These are phyloP conservation scores for Fusarium sp. DNA, from an alignment of 2,329 filamentous ascomycete species.

Conservation along the genomic window DNA sequence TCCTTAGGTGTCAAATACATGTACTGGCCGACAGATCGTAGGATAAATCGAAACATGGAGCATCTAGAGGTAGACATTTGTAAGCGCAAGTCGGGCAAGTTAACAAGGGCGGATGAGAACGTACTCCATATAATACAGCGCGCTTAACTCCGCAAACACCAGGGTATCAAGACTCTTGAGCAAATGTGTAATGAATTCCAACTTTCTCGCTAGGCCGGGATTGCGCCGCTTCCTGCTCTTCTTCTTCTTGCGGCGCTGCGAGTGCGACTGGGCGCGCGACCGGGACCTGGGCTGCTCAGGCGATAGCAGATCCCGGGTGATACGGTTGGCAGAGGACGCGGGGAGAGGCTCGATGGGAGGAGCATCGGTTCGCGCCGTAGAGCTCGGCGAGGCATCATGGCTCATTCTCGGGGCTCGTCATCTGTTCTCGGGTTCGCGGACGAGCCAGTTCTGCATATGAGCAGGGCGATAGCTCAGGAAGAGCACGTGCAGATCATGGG, in stretches of 20 bases:
- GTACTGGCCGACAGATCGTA: conserved; percentile 70
- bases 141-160: conserved; percentile 73
- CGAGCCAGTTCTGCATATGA: conserved; percentile 47
- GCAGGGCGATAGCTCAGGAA: conserved; percentile 45
- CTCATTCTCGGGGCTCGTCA: conserved; percentile 60
- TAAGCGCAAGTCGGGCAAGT: conserved; percentile 21
- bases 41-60: conserved; percentile 71
- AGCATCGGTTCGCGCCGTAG: conserved; percentile 50
- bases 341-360: conserved; percentile 28
- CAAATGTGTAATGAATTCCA: conserved; percentile 70
- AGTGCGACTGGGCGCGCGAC: conserved; percentile 41
- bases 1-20: conserved; percentile 74
- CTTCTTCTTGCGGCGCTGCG: conserved; percentile 52
- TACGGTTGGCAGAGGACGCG: conserved; percentile 27
- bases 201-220: conserved; percentile 66
- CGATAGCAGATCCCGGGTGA: conserved; percentile 32
- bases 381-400: conserved; percentile 61
- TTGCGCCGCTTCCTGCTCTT: conserved; percentile 53
- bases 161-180: conserved; percentile 72
- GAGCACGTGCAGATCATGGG: conserved; percentile 44
- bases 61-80: conserved; percentile 59
- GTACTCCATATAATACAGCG: conserved; percentile 79
- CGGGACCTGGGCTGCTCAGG: conserved; percentile 26
- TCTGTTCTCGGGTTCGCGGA: conserved; percentile 41
- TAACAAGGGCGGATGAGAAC: conserved; percentile 37